Conservation (phyloP, 139 green algal genomes). For the Chlamydomonas applanata region DNA sequence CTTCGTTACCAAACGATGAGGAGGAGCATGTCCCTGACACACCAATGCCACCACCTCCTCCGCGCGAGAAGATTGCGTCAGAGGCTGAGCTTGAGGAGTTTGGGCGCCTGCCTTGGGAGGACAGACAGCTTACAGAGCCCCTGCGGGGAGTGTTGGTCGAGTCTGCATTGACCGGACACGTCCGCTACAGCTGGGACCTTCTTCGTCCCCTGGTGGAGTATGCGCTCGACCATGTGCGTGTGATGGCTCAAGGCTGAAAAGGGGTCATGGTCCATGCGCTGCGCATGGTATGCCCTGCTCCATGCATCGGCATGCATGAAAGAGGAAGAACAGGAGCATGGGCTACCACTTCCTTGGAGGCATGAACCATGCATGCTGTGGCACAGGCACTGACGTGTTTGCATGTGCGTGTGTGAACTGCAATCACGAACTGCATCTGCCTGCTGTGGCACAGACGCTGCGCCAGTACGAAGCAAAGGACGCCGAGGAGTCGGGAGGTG, state of each 20-base stretch:
- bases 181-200: slow-evolving; percentile 58
- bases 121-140: slow-evolving; percentile 29
- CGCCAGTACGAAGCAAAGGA: slow-evolving; percentile 25
- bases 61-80: slow-evolving; percentile 13
- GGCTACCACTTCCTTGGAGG: too few relatives aligned
- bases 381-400: too few relatives aligned
- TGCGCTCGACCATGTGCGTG: slow-evolving; percentile 35
- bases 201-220: slow-evolving; percentile 54
- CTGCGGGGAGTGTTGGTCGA: slow-evolving; percentile 57
- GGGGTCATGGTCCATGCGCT: too few relatives aligned
- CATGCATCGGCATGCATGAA: neutral
- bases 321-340: too few relatives aligned
- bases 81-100: slow-evolving; percentile 35
- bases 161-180: slow-evolving; percentile 39
- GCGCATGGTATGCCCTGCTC: neutral
- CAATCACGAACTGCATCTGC: neutral
- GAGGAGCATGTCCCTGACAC: neutral
- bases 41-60: neutral
- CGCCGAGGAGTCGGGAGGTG: slow-evolving; percentile 25
- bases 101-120: slow-evolving; percentile 6
- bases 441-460: neutral
- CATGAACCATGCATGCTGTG: too few relatives aligned
- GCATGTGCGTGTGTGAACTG: too few relatives aligned
- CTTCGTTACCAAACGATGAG: too few relatives aligned
- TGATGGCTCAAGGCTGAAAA: neutral